Evolutionary conservation across 1,284 basidiomycete genomes (phyloP).

Genomic region (Malassezia nana): DNA sequence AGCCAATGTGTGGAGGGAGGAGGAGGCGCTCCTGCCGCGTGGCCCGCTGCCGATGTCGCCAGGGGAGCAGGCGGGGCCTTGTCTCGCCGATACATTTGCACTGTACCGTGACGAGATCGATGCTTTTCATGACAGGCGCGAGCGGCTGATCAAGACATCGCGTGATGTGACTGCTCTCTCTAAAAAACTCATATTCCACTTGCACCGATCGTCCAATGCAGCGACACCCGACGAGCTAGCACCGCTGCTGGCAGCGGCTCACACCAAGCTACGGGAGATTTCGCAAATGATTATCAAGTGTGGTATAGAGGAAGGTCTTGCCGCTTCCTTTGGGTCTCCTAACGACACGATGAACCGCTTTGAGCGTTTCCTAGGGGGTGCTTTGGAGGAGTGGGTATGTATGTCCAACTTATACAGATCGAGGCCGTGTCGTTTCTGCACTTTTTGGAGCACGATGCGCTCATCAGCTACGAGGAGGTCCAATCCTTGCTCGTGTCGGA

Average conservation of each 20-base stretch:
- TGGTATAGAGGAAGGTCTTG: conserved; percentile 43
- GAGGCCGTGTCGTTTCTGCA: conserved; percentile 82
- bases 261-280: conserved; percentile 63
- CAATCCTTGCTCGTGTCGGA: conserved; percentile 50
- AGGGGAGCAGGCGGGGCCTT: neutral
- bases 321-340: neutral
- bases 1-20: conserved; percentile 3
- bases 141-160: conserved; percentile 67
- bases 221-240: conserved; percentile 11
- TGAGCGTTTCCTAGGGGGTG: conserved; percentile 37
- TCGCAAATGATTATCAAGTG: conserved; percentile 60
- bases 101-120: conserved; percentile 41
- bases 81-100: conserved; percentile 19
- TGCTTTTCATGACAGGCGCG: conserved; percentile 50
- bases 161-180: conserved; percentile 82
- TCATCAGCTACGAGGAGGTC: conserved; percentile 64
- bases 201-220: conserved; percentile 59
- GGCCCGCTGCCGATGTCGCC: neutral
- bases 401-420: conserved; percentile 53
- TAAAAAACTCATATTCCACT: conserved; percentile 85
- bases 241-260: conserved; percentile 56
- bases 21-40: neutral
- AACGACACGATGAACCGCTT: conserved; percentile 22
- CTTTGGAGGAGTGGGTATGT: conserved; percentile 49
- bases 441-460: conserved; percentile 63